These are phyloP conservation scores for Thalassiosira sp. DNA, from an alignment of 352 stramenopile genomes.

Conservation along the genomic window DNA sequence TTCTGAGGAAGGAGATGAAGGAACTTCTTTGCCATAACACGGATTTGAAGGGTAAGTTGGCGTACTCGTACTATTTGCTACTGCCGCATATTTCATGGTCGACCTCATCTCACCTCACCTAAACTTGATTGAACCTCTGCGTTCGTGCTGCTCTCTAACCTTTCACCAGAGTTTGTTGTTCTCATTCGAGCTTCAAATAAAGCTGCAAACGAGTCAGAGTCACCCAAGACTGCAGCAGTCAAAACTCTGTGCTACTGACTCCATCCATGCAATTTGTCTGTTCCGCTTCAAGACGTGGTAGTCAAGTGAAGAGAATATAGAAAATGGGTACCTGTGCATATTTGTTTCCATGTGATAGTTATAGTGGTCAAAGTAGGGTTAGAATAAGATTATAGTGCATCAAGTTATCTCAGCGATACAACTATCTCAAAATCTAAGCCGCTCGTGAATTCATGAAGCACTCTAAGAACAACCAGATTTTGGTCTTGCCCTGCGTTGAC, in stretches of 20 bases:
- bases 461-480: conserved; percentile 57
- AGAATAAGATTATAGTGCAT: conserved; percentile 5
- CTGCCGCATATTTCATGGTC: background rate
- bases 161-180: conserved; percentile 44
- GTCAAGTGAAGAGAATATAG: background rate
- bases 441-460: conserved; percentile 65
- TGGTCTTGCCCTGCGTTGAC: conserved; percentile 55
- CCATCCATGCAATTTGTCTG: background rate
- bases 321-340: background rate
- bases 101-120: background rate
- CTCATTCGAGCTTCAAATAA: conserved; percentile 47
- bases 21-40: conserved; percentile 53
- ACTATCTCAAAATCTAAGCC: conserved; percentile 65
- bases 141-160: background rate
- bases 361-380: background rate
- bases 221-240: conserved; percentile 19
- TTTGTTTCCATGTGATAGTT: background rate
- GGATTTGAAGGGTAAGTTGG: conserved; percentile 43
- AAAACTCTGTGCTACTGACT: conserved; percentile 12
- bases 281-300: background rate
- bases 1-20: conserved; percentile 36
- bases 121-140: background rate
- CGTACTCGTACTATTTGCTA: background rate
- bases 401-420: conserved; percentile 26
- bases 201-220: conserved; percentile 22